A percentile compares a stretch with the other conserved stretches of the same genome.
Conservation (phyloP, 2,329 filamentous ascomycete genomes). For the Diplodia sapinea region DNA sequence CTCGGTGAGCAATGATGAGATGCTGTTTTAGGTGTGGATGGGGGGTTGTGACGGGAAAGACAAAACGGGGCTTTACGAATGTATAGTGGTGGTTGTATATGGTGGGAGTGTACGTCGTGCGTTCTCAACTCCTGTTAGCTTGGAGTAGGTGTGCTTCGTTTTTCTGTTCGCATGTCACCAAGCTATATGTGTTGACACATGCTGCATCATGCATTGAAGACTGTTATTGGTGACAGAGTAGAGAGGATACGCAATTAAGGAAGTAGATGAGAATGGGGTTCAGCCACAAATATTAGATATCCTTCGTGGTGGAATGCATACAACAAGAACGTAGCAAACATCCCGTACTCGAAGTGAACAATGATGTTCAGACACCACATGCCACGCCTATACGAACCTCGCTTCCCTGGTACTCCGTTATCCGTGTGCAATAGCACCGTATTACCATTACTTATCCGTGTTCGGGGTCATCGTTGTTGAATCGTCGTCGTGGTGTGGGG, state of each 20-base stretch:
- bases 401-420: neutral
- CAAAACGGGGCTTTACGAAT: neutral
- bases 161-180: neutral
- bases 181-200: neutral
- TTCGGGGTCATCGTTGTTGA: neutral
- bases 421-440: neutral
- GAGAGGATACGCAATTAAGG: neutral
- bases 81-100: neutral
- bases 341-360: neutral
- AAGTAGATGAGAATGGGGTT: neutral
- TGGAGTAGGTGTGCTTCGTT: neutral
- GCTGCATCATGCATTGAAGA: neutral
- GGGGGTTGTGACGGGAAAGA: neutral
- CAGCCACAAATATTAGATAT: neutral
- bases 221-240: neutral
- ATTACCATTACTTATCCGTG: conserved; percentile 1
- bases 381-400: neutral
- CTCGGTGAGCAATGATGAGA: neutral
- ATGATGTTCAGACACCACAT: neutral
- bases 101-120: neutral
- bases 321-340: neutral
- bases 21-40: neutral
- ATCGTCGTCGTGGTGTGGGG: neutral
- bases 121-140: neutral
- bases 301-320: neutral